A percentile compares a stretch with the other conserved stretches of the same genome.
These are phyloP conservation scores for Triticum turgidum DNA, from an alignment of 176 grass and related monocot species.

Conservation along the genomic window DNA sequence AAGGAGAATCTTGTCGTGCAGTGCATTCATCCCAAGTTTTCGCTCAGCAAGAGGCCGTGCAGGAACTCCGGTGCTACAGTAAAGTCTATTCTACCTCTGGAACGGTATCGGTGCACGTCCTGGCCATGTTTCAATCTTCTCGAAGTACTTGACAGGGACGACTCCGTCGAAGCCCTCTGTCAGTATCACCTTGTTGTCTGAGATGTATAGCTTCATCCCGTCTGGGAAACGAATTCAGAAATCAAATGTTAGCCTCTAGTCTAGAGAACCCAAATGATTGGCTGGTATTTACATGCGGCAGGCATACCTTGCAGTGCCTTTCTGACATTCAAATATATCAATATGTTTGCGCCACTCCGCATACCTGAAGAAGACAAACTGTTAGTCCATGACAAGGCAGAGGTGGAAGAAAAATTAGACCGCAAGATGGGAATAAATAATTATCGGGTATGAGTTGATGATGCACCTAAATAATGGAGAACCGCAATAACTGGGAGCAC, in stretches of 20 bases:
- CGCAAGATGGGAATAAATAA: background rate
- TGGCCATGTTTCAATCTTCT: conserved; percentile 86
- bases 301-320: conserved; percentile 73
- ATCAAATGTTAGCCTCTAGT: background rate
- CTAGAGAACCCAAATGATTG: background rate
- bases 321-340: conserved; percentile 82
- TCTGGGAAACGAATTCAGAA: conserved; percentile 34
- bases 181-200: conserved; percentile 80
- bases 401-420: conserved; percentile 1
- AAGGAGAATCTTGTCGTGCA: background rate
- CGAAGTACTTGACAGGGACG: conserved; percentile 69
- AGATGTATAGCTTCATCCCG: conserved; percentile 80
- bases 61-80: background rate
- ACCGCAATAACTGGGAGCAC: background rate
- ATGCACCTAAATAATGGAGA: background rate
- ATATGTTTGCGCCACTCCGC: conserved; percentile 61
- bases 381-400: background rate
- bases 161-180: conserved; percentile 70
- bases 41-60: background rate
- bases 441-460: background rate
- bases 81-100: conserved; percentile 5
- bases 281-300: background rate
- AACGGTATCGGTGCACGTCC: conserved; percentile 45
- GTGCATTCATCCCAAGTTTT: background rate
- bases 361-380: conserved; percentile 50